Conservation (phyloP, 768 basidiomycete species). For the Auriscalpium vulgare region DNA sequence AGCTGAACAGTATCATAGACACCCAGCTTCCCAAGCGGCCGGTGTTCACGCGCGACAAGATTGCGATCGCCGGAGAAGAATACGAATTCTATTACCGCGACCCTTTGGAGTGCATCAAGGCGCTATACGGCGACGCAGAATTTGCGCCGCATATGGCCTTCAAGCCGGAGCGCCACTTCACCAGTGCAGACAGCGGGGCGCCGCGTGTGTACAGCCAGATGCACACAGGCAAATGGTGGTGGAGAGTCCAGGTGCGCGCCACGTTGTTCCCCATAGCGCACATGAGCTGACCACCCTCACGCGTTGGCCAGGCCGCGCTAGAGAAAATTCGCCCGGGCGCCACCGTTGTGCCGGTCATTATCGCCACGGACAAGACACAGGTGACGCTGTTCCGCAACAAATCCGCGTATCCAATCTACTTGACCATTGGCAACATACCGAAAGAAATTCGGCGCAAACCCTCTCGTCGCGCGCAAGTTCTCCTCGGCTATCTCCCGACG, state of each 20-base stretch:
- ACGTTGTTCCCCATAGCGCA: no score
- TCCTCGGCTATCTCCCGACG: slow-evolving; percentile 25
- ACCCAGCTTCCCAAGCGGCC: neutral
- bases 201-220: slow-evolving; percentile 15
- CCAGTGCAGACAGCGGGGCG: neutral
- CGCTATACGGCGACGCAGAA: neutral
- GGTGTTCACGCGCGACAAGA: neutral
- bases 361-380: no score
- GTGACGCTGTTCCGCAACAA: slow-evolving; percentile 23
- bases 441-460: slow-evolving; percentile 17
- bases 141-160: neutral
- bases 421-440: slow-evolving; percentile 25
- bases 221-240: slow-evolving; percentile 21
- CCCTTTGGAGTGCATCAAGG: neutral
- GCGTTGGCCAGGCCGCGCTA: neutral
- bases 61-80: neutral
- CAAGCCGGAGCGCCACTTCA: neutral
- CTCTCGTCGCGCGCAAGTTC: slow-evolving; percentile 9
- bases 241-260: slow-evolving; percentile 16
- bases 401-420: slow-evolving; percentile 25
- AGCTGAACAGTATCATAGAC: neutral
- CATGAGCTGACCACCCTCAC: no score
- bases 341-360: no score
- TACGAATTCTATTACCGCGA: no score
- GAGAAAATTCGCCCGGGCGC: no score